Base-by-base conservation (phyloP, 306 rosid species). In the Corylus americana region DNA sequence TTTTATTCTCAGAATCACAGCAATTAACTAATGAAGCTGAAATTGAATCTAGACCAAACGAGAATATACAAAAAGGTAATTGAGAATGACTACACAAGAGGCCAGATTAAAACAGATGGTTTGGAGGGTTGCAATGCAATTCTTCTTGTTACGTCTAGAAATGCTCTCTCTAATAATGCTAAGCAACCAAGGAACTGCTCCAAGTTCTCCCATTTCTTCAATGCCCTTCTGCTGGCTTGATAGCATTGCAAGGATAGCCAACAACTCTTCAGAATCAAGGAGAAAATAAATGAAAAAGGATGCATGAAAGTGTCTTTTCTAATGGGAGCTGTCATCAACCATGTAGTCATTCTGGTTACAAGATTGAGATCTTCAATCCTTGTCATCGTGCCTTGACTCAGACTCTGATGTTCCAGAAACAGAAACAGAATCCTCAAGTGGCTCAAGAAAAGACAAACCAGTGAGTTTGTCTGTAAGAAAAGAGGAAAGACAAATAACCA, bases 111-210 rank as follows among this genome's bases (percentile, higher is more conserved):
- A 64, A 78, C 97, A 94, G 58, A 94, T 74, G 16, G 90, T 79
- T 70, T 90, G 94, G 55, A 94, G 92, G 71, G 92, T 83, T 0
- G 92, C 97, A 1, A 88, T 75, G 79, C 93, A 88, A 55, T 90
- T 94, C 86, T 94, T 97, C 86, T 90, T 90, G 85, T 80, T 94
- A 25, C 97, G 90, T 12, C 86, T 92, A 12, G 97, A 92, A 14
- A 75, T 25, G 70, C 85, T 88, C 78, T 89, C 97, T 68, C 90
- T 79, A 73, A 92, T 87, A 14, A 89, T 80, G 55, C 80, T 74
- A 57, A 92, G 85, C 91, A 94, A 83, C 86, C 86, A 77, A 69
- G 91, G 85, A 71, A 91, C 91, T 18, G 90, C 97, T 77, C 90
- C 93, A 4, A 89, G 87, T 51, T 92, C 97, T 49, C 87, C 92